Evolutionary conservation across 2,329 filamentous ascomycete genomes (phyloP).

Genomic region (Helminthosporium solani): DNA sequence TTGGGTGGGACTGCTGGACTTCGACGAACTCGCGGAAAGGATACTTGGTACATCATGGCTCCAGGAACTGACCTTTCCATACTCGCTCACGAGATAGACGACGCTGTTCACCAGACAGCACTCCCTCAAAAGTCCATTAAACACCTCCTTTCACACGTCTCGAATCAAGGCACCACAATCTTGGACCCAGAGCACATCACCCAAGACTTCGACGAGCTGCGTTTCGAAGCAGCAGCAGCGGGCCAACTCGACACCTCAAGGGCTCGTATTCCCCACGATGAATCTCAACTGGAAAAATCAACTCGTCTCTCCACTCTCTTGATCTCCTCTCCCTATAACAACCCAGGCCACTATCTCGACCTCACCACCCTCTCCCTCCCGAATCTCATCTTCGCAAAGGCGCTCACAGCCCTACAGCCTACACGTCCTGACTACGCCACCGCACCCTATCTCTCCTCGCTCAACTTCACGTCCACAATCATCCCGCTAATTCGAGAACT

Average conservation of each 20-base stretch:
- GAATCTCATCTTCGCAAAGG: constrained; percentile 69
- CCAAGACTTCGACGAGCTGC: constrained; percentile 33
- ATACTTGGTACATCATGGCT: constrained; percentile 11
- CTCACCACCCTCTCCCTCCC: constrained; percentile 65
- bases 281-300: background rate
- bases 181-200: constrained; percentile 28
- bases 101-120: background rate
- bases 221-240: constrained; percentile 37
- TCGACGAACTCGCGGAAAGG: background rate
- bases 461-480: constrained; percentile 69
- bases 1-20: too few relatives aligned
- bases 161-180: constrained; percentile 11
- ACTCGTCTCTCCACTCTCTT: constrained; percentile 46
- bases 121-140: constrained; percentile 1
- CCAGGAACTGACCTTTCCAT: constrained; percentile 15
- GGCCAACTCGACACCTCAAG: constrained; percentile 20
- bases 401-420: constrained; percentile 65
- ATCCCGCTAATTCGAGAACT: constrained; percentile 60
- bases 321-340: constrained; percentile 74
- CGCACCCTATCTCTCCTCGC: constrained; percentile 68
- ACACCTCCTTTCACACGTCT: background rate
- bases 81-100: constrained; percentile 11
- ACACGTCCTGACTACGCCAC: constrained; percentile 73
- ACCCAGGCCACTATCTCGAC: constrained; percentile 69
- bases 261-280: background rate